Evolutionary conservation across 305 asterid species (phyloP).

Genomic region (Fraxinus velutina): DNA sequence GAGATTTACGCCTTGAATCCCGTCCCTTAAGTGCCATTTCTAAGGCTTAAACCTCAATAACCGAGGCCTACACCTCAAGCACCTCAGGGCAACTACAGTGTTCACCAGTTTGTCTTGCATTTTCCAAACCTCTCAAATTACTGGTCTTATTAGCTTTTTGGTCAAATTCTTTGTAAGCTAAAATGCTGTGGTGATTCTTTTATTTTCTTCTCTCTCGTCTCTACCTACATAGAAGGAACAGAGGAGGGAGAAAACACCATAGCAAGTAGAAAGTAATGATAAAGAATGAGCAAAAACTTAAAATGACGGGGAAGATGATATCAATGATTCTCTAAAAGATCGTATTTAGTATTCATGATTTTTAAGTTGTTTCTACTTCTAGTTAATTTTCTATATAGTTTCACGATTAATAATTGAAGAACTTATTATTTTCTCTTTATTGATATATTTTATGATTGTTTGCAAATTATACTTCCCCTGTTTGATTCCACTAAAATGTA

Average conservation of each 20-base stretch:
- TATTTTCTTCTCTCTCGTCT: background rate
- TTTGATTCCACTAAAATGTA: background rate
- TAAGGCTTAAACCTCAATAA: background rate
- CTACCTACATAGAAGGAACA: background rate
- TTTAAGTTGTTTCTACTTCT: background rate
- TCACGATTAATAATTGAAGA: background rate
- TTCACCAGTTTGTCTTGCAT: background rate
- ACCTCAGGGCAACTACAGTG: background rate
- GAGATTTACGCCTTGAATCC: background rate
- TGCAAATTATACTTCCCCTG: background rate
- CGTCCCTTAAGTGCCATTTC: background rate
- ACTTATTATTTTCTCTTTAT: background rate
- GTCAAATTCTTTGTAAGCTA: background rate
- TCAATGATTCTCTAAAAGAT: background rate
- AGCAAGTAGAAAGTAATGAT: background rate
- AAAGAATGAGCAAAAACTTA: background rate
- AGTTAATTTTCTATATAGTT: background rate
- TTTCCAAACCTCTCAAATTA: background rate
- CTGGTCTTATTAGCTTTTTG: background rate
- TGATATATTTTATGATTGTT: background rate
- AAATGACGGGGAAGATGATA: background rate
- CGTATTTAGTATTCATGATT: background rate
- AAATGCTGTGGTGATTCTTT: background rate
- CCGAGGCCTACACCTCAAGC: background rate
- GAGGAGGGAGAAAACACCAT: background rate